Percentiles rank a stretch among this genome's conserved stretches.
Conservation (phyloP, 768 basidiomycete genomes). For the Fomitopsis serialis region DNA sequence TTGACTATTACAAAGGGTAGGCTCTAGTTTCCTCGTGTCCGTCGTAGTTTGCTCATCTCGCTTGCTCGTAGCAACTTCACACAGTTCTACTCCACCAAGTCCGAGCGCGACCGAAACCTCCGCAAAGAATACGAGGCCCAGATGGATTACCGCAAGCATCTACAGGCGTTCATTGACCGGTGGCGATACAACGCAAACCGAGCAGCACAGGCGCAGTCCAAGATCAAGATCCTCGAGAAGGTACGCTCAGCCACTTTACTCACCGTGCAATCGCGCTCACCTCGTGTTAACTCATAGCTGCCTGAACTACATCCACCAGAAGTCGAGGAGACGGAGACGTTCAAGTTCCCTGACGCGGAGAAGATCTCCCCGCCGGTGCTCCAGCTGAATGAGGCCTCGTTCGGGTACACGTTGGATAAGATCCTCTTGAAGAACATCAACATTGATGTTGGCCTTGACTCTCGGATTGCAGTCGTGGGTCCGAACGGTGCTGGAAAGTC, state of each 20-base stretch:
- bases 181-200: slow-evolving; percentile 98
- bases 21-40: background rate
- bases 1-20: slow-evolving; percentile 97
- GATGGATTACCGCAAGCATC: slow-evolving; percentile 89
- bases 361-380: slow-evolving; percentile 95
- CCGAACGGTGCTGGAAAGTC: slow-evolving; percentile 97
- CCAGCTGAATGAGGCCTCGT: slow-evolving; percentile 86
- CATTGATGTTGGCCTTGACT: slow-evolving; percentile 92
- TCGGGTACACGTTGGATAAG: slow-evolving; percentile 80
- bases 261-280: background rate
- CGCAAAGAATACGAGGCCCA: slow-evolving; percentile 95
- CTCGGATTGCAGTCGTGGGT: slow-evolving; percentile 91
- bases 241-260: slow-evolving; percentile 26
- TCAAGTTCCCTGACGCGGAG: slow-evolving; percentile 96
- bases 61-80: slow-evolving; percentile 71
- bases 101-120: slow-evolving; percentile 86
- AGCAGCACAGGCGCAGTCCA: slow-evolving; percentile 45
- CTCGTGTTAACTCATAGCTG: slow-evolving; percentile 39
- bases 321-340: slow-evolving; percentile 86
- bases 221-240: slow-evolving; percentile 72
- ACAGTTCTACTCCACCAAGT: slow-evolving; percentile 98
- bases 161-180: slow-evolving; percentile 96
- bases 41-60: slow-evolving; percentile 1
- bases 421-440: slow-evolving; percentile 74
- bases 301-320: slow-evolving; percentile 93